These are phyloP conservation scores for Friedmanniomyces simplex DNA, from an alignment of 495 filamentous ascomycete species.

Conservation along the genomic window DNA sequence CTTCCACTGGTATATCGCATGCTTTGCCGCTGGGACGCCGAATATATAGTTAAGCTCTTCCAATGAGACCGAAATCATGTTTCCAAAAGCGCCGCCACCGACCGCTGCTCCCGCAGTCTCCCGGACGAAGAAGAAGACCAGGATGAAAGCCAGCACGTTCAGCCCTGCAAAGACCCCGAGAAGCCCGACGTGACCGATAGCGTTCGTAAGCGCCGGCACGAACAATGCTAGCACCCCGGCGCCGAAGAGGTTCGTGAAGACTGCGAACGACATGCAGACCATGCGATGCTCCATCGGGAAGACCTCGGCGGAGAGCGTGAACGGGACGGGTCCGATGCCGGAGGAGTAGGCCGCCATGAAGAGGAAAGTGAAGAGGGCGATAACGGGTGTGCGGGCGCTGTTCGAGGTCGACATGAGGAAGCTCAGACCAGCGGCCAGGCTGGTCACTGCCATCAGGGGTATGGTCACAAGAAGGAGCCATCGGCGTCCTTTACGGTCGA, in stretches of 20 bases:
- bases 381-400: slow-evolving; percentile 4
- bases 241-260: slow-evolving; percentile 22
- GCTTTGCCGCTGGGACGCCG: slow-evolving; percentile 29
- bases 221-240: slow-evolving; percentile 22
- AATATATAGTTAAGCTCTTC: slow-evolving; percentile 81
- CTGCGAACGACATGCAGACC: slow-evolving; percentile 27
- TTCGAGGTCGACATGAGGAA: slow-evolving; percentile 13
- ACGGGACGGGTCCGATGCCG: slow-evolving; percentile 80
- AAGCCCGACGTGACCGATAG: slow-evolving; percentile 11
- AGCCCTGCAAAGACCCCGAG: slow-evolving; percentile 20
- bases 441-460: slow-evolving; percentile 20
- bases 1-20: slow-evolving; percentile 30
- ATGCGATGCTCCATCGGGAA: slow-evolving; percentile 48
- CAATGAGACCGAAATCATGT: slow-evolving; percentile 33
- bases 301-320: slow-evolving; percentile 70
- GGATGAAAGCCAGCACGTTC: slow-evolving; percentile 17
- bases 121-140: slow-evolving; percentile 22
- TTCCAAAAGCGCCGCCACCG: slow-evolving; percentile 3
- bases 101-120: slow-evolving; percentile 18
- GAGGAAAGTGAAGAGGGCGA: slow-evolving; percentile 51
- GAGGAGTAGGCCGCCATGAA: slow-evolving; percentile 48
- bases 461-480: slow-evolving; percentile 24
- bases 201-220: slow-evolving; percentile 17
- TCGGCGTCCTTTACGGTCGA: slow-evolving; percentile 21
- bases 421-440: slow-evolving; percentile 20